Evolutionary conservation across 306 rosid genomes (phyloP), one percentile per base, ranked within the genome.

Genomic region (barrel medic (Medicago truncatula)): DNA sequence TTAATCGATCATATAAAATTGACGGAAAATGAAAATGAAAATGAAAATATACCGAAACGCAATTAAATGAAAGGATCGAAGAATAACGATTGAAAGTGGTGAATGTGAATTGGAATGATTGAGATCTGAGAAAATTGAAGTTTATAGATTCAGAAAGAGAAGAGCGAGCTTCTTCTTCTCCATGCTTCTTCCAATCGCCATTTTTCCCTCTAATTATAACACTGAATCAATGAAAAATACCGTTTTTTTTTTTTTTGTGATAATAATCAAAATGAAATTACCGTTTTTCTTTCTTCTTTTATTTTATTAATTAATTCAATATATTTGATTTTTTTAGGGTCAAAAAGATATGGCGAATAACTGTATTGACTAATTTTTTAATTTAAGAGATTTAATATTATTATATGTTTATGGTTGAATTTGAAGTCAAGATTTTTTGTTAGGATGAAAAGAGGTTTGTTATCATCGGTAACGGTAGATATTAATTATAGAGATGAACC

Each of bases 81-180:
- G 44, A 49, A 25, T 10, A 61, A 61, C 9, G 11, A 61, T 31
- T 58, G 4, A 15, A 31, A 60, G 7, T 13, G 0, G 1, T 25
- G 2, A 8, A 28, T 60, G 4, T 13, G 40, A 60, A 60, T 12
- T 59, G 4, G 39, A 59, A 13, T 53, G 61, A 62, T 21, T 59
- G 56, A 52, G 84, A 87, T 60, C 57, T 77, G 63, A 46, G 58
- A 41, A 12, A 73, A 28, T 23, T 5, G 28, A 3, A 17, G 52
- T 72, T 71, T 25, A 36, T 58, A 65, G 49, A 74, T 67, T 38
- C 64, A 54, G 68, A 80, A 76, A 81, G 77, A 84, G 85, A 82
- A 79, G 9, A 13, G 4, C 20, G 80, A 21, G 13, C 86, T 81
- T 56, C 61, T 20, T 56, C 80, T 58, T 23, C 86, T 31, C 80